Conservation (phyloP, 129 eudicot genomes). For the Flaveria bidentis region DNA sequence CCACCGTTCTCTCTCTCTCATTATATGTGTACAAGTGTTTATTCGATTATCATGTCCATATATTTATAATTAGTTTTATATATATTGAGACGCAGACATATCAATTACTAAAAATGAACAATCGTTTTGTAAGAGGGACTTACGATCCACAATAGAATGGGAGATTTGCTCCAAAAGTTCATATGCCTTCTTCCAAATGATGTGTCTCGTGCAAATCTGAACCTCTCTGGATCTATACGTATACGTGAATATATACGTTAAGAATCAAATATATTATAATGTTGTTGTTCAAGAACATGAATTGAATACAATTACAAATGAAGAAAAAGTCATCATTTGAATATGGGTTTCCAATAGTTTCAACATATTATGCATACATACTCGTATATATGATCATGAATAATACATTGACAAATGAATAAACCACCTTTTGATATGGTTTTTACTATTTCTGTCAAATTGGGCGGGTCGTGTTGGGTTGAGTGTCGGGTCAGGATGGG, state of each 20-base stretch:
- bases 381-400: neutral
- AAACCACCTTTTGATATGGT: neutral
- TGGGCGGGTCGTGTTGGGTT: no score
- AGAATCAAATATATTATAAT: neutral
- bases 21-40: no score
- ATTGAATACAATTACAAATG: neutral
- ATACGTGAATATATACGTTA: neutral
- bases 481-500: no score
- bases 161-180: constrained; percentile 57
- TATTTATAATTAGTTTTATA: no score
- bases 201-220: constrained; percentile 59
- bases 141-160: constrained; percentile 58
- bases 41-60: no score
- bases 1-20: no score
- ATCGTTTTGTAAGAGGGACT: constrained; percentile 10
- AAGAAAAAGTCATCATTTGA: neutral
- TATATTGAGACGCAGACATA: no score
- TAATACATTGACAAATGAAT: neutral
- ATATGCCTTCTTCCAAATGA: constrained; percentile 63
- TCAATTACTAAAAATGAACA: no score
- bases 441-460: no score
- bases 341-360: neutral
- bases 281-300: neutral
- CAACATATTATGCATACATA: neutral
- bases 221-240: constrained; percentile 57